Evolutionary conservation across 2,329 filamentous ascomycete genomes (phyloP).

Genomic region (Xylaria hypoxylon): DNA sequence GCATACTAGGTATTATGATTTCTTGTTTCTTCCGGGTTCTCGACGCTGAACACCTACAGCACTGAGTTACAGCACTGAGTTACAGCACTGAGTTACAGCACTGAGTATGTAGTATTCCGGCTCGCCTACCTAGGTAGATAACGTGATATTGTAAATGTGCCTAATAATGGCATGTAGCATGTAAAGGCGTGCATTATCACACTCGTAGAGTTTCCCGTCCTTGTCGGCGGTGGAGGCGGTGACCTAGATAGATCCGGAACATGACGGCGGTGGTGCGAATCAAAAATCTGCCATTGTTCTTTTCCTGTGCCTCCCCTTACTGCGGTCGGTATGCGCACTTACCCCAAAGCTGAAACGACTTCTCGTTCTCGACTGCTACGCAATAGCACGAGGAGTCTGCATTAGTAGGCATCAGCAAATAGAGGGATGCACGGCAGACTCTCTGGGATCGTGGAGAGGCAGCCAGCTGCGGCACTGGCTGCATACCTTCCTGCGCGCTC

Average conservation of each 20-base stretch:
- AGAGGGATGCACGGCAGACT: conserved; percentile 22
- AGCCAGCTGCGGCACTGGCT: conserved; percentile 31
- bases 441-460: conserved; percentile 26
- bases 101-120: conserved; percentile 13
- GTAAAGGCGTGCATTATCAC: conserved; percentile 17
- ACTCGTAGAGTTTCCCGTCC: conserved; percentile 11
- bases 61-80: too few species aligned
- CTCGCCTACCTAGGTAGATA: conserved; percentile 22
- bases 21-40: conserved; percentile 1
- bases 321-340: conserved; percentile 23
- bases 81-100: too few species aligned
- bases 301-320: conserved; percentile 6
- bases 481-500: conserved; percentile 32
- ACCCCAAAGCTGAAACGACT: conserved; percentile 35
- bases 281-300: conserved; percentile 8
- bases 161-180: conserved; percentile 6
- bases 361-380: conserved; percentile 26
- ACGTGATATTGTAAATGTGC: conserved; percentile 15
- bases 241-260: conserved; percentile 17
- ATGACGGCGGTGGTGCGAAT: conserved; percentile 9
- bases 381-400: conserved; percentile 10
- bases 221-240: conserved; percentile 20
- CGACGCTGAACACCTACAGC: conserved; percentile 1
- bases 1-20: not conserved
- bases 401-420: conserved; percentile 10